Evolutionary conservation across 768 basidiomycete genomes (phyloP).

Genomic region (Boletus bicolor): DNA sequence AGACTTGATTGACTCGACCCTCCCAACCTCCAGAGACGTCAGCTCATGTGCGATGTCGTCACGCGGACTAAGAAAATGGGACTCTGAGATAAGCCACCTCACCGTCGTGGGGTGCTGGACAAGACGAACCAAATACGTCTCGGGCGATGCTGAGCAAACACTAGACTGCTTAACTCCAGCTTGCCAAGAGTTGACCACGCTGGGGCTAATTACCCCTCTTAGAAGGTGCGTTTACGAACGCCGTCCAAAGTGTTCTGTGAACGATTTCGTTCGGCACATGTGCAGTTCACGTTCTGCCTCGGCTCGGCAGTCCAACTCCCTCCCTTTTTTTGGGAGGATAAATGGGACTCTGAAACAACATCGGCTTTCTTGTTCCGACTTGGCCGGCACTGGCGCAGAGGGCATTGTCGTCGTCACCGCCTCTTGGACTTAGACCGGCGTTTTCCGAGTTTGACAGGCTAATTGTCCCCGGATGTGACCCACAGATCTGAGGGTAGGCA

Average conservation of each 20-base stretch:
- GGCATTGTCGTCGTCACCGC: neutral
- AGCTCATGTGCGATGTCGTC: neutral
- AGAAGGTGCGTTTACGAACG: too few species aligned
- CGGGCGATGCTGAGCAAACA: neutral
- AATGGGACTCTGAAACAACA: too few species aligned
- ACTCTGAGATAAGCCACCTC: neutral
- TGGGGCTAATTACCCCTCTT: neutral
- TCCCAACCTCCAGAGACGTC: neutral
- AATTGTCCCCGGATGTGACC: too few species aligned
- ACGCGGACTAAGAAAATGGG: neutral
- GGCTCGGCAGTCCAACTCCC: too few species aligned
- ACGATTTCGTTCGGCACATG: neutral
- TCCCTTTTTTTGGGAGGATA: neutral
- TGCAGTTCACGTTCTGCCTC: neutral
- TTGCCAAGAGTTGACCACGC: too few species aligned
- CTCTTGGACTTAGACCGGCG: too few species aligned
- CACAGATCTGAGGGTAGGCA: too few species aligned
- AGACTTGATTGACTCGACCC: neutral
- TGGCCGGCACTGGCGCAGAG: neutral
- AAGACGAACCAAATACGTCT: neutral
- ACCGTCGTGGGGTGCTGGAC: too few species aligned
- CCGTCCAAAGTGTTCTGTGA: too few species aligned
- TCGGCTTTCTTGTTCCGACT: neutral
- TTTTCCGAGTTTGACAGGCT: too few species aligned
- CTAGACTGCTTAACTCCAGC: neutral